Percentiles rank a stretch among this genome's conserved stretches.
phyloP scores from a whole-genome alignment of 352 stramenopile genomes.

The Plasmopara viticola region DNA sequence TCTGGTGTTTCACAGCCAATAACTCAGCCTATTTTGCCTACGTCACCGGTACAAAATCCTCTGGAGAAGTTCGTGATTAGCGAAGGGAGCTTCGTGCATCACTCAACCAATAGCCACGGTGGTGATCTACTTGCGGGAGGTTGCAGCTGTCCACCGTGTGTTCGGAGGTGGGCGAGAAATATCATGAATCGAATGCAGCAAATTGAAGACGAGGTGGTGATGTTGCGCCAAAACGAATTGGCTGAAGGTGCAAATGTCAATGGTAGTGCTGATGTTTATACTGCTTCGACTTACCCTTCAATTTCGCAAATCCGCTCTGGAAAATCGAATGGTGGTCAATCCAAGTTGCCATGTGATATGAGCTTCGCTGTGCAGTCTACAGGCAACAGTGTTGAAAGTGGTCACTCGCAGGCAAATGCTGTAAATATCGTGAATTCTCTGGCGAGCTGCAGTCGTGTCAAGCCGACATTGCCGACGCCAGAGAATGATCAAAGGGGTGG shows the following conservation, averaged over 20 bases:
- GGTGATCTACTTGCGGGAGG: constrained; percentile 27
- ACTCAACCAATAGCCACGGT: constrained; percentile 15
- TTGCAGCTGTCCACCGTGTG: constrained; percentile 29
- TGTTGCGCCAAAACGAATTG: constrained; percentile 11
- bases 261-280: background rate
- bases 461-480: background rate
- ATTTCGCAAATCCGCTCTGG: background rate
- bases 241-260: constrained; percentile 1
- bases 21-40: constrained; percentile 2
- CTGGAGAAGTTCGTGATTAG: background rate
- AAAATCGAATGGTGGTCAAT: background rate
- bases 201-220: constrained; percentile 28
- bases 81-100: constrained; percentile 16
- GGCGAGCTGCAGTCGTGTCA: background rate
- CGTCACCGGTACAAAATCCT: background rate
- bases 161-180: constrained; percentile 28
- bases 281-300: constrained; percentile 1
- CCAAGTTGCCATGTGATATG: background rate
- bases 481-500: background rate
- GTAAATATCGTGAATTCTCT: constrained; percentile 8
- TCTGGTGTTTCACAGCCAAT: constrained; percentile 13
- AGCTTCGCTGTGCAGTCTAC: background rate
- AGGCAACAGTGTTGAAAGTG: background rate
- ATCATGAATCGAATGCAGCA: constrained; percentile 32
- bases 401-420: constrained; percentile 2